phyloP scores from a whole-genome alignment of 768 basidiomycete species.

The Boletus tylopilopsis region DNA sequence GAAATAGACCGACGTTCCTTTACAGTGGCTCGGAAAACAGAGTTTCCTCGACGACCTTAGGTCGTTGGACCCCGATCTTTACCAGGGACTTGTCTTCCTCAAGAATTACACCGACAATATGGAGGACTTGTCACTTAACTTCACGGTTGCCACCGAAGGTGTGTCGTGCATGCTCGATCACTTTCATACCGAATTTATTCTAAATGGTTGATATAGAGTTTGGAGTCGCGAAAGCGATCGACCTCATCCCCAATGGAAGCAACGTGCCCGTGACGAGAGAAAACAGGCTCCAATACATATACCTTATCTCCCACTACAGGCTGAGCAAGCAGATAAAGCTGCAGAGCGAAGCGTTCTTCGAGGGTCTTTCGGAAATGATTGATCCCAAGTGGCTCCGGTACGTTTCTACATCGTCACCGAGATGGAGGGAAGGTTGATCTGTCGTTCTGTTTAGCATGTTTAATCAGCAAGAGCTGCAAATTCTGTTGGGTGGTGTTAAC shows the following conservation, averaged over 20 bases:
- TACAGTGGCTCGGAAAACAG: conserved; percentile 89
- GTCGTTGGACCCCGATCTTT: conserved; percentile 89
- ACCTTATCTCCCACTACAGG: conserved; percentile 82
- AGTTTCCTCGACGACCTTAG: conserved; percentile 91
- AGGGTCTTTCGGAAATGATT: conserved; percentile 89
- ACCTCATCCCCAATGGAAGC: conserved; percentile 79
- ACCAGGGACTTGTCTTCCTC: conserved; percentile 86
- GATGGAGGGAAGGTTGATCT: conserved; percentile 3
- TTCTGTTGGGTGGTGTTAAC: conserved; percentile 86
- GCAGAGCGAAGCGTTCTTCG: conserved; percentile 86
- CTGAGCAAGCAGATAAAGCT: conserved; percentile 84
- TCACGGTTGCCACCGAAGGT: conserved; percentile 87
- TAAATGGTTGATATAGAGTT: conserved; percentile 52
- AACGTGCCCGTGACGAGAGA: conserved; percentile 84
- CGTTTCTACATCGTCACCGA: conserved; percentile 3
- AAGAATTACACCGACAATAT: conserved; percentile 87
- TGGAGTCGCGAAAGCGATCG: conserved; percentile 68
- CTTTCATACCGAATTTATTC: background rate
- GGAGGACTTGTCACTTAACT: conserved; percentile 88
- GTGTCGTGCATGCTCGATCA: conserved; percentile 16
- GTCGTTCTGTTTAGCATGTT: conserved; percentile 67
- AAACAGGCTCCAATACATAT: conserved; percentile 88
- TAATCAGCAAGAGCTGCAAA: conserved; percentile 93
- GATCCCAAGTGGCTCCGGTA: conserved; percentile 84
- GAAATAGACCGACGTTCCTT: background rate